A percentile compares a stretch with the other conserved stretches of the same genome.
phyloP scores from a whole-genome alignment of 805 yeast genomes.

The Diddensiella transvaalensis region DNA sequence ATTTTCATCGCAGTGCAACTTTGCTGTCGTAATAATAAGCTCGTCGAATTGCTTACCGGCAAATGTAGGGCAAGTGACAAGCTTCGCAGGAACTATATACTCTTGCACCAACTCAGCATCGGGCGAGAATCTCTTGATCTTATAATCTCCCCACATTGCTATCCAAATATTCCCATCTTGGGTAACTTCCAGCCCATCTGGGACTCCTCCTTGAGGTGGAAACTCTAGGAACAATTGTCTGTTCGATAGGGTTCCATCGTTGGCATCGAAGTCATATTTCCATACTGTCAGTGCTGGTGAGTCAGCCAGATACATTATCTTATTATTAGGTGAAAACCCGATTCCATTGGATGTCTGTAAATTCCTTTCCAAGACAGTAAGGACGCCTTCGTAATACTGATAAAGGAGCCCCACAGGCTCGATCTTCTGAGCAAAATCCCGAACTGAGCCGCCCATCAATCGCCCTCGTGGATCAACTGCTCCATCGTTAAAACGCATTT shows the following conservation, averaged over 20 bases:
- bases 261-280: slow-evolving; percentile 43
- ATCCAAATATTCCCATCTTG: slow-evolving; percentile 51
- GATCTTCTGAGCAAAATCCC: slow-evolving; percentile 10
- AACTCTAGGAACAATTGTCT: slow-evolving; percentile 30
- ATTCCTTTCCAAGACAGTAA: slow-evolving; percentile 35
- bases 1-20: slow-evolving; percentile 43
- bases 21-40: slow-evolving; percentile 66
- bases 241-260: slow-evolving; percentile 37
- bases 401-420: slow-evolving; percentile 51
- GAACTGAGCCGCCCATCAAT: slow-evolving; percentile 79
- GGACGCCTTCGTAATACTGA: slow-evolving; percentile 31
- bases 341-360: slow-evolving; percentile 69
- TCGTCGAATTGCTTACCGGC: slow-evolving; percentile 59
- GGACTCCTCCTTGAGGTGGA: slow-evolving; percentile 41
- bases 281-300: slow-evolving; percentile 47
- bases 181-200: slow-evolving; percentile 75
- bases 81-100: slow-evolving; percentile 53
- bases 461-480: slow-evolving; percentile 71
- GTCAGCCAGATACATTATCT: slow-evolving; percentile 51
- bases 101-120: slow-evolving; percentile 52
- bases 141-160: slow-evolving; percentile 61
- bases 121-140: slow-evolving; percentile 51
- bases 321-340: slow-evolving; percentile 46
- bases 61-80: slow-evolving; percentile 63
- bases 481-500: slow-evolving; percentile 75